Base-by-base conservation (phyloP, 352 stramenopile genomes). In the Phytophthora quininea region DNA sequence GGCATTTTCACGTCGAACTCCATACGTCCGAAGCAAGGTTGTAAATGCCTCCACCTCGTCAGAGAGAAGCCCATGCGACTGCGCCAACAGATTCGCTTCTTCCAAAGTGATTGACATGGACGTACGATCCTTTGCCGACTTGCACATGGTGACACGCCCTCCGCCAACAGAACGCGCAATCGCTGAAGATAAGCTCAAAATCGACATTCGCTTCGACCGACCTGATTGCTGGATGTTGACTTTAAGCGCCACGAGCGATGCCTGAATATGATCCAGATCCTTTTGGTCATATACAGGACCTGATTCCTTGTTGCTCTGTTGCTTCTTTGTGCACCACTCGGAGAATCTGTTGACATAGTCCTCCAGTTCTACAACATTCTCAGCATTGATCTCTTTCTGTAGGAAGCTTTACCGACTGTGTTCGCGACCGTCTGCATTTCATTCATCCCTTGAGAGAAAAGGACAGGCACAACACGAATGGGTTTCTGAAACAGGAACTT, bases 71-170 rank as follows among this genome's bases (percentile, higher is more conserved):
- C 79, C 81, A 40, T 94, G 84, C 1, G 71, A 80, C 3, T 69
- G 58, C 48, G 84, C 82, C 35, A 95, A 68, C 56, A 93, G 55
- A 46, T 88, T 90, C 0, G 86, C 86, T 67, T 95, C 82, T 70
- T 99, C 97, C 29, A 98, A 94, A 12, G 96, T 99, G 40, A 98
- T 88, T 54, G 96, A 96, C 97, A 99, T 99, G 30, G 95, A 94
- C 24, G 97, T 99, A 27, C 97, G 89, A 76, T 99, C 96, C 67
- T 99, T 99, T 10, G 96, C 96, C 49, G 86, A 98, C 71, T 99
- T 99, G 79, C 97, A 99, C 82, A 98, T 99, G 1, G 97, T 97
- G 35, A 97, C 85, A 43, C 92, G 89, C 2, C 94, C 95, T 31
- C 95, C 96, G 27, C 94, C 91, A 24, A 99, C 72, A 0, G 68